Percentiles rank a stretch among this genome's conserved stretches.
These are phyloP conservation scores for Diplodia seriata DNA, from an alignment of 2,329 filamentous ascomycete genomes.

Conservation along the genomic window DNA sequence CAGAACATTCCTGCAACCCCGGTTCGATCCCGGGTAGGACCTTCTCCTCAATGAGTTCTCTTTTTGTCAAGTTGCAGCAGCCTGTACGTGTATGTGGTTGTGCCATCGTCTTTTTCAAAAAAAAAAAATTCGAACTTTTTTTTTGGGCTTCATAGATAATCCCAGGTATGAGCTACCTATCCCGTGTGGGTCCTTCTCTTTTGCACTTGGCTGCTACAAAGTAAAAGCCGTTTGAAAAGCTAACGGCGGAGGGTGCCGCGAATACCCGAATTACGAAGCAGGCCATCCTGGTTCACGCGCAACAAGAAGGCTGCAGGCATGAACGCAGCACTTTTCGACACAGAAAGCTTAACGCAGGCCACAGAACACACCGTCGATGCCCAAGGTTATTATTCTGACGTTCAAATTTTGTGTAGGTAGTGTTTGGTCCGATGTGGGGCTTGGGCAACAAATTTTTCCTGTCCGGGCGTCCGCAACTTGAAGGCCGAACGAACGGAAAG, in stretches of 20 bases:
- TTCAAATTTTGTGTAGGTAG: neutral
- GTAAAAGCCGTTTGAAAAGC: too few species aligned
- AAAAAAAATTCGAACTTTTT: too few species aligned
- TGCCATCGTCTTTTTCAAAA: too few species aligned
- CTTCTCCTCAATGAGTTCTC: neutral
- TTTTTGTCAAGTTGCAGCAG: too few species aligned
- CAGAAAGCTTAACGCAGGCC: neutral
- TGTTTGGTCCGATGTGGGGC: neutral
- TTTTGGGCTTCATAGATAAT: too few species aligned
- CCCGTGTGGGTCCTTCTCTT: slow-evolving; percentile 8
- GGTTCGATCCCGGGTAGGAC: slow-evolving; percentile 21
- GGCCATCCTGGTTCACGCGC: too few species aligned
- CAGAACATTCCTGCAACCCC: slow-evolving; percentile 12
- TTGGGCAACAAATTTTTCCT: neutral
- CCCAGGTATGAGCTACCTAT: neutral
- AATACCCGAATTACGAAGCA: too few species aligned
- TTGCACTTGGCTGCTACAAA: too few species aligned
- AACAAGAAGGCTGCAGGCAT: too few species aligned
- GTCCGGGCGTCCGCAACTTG: neutral
- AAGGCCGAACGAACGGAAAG: neutral
- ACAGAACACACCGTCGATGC: neutral
- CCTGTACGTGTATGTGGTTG: too few species aligned
- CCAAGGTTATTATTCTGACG: neutral
- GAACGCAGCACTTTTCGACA: neutral
- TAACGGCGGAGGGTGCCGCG: too few species aligned